Conservation (phyloP, 495 filamentous ascomycete species). For the Letharia lupina region DNA sequence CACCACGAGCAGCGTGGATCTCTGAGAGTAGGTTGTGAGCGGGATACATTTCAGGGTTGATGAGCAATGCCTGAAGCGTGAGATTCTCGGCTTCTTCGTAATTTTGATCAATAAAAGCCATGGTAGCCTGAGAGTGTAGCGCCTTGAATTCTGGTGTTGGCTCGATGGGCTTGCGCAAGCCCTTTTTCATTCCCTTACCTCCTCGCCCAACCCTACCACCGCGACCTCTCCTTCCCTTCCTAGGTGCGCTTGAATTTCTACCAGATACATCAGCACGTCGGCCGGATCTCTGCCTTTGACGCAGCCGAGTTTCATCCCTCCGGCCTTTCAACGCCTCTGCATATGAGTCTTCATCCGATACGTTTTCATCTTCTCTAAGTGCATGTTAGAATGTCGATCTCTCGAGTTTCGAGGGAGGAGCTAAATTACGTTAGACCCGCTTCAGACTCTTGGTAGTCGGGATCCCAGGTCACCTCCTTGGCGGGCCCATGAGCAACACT, state of each 20-base stretch:
- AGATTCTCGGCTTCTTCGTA: slow-evolving; percentile 55
- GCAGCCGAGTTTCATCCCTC: neutral
- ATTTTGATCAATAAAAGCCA: slow-evolving; percentile 58
- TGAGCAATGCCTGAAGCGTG: slow-evolving; percentile 60
- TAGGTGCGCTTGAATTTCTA: neutral
- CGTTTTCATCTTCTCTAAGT: slow-evolving; percentile 18
- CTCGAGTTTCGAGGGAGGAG: neutral
- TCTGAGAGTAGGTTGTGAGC: slow-evolving; percentile 70
- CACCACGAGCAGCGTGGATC: slow-evolving; percentile 59
- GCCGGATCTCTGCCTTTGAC: neutral
- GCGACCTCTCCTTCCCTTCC: slow-evolving; percentile 4
- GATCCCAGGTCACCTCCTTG: slow-evolving; percentile 13
- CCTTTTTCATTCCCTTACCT: slow-evolving; percentile 45
- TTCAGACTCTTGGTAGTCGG: slow-evolving; percentile 19
- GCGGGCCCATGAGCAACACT: neutral
- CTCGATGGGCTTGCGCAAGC: slow-evolving; percentile 63
- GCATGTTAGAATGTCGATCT: neutral
- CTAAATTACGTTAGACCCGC: slow-evolving; percentile 9
- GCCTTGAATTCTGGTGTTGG: slow-evolving; percentile 67
- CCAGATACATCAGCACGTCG: neutral
- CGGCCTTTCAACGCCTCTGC: neutral
- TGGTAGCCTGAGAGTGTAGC: slow-evolving; percentile 59
- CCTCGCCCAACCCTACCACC: slow-evolving; percentile 32
- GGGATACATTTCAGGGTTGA: slow-evolving; percentile 74
- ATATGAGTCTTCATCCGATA: slow-evolving; percentile 16